Evolutionary conservation across 129 eudicot genomes (phyloP), one percentile per base, ranked within the genome.

Genomic region (Flaveria brownii): DNA sequence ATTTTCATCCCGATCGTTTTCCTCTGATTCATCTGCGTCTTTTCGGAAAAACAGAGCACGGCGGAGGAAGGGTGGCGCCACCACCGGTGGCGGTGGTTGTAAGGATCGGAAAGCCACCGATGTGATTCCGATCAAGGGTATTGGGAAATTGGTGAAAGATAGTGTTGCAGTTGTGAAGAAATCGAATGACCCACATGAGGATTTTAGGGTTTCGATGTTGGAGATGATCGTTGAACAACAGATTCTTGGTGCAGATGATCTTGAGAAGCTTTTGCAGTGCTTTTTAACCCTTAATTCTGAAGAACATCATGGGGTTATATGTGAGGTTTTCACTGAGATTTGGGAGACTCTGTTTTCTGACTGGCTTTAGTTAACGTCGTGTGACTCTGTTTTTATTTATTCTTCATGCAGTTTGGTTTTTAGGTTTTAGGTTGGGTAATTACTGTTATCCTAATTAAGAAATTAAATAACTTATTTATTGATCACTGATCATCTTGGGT

Each of bases 181-280:
- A 50, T 93, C 98, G 16, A 86, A 81, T 41, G 95, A 93, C 82
- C 98, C 98, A 25, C 86, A 88, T 77, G 83, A 71, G 28, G 98
- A 93, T 85, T 93, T 93, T 71, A 83, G 92, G 87, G 79, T 82
- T 25, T 93, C 98, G 15, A 93, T 93, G 98, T 84, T 90, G 86
- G 96, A 93, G 71, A 93, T 93, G 98, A 93, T 92, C 12, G 80
- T 90, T 4, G 96, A 93, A 77, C 82, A 81, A 77, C 92, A 88
- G 82, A 88, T 93, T 2, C 84, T 84, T 41, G 88, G 88, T 6
- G 80, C 77, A 0, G 52, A 80, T 10, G 98, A 93, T 52, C 78
- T 93, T 60, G 89, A 90, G 75, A 70, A 90, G 3, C 70, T 93
- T 62, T 68, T 93, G 83, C 73, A 78, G 82, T 85, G 90, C 46